These are phyloP conservation scores for Radiomyces spectabilis DNA, from an alignment of 192 early-diverging fungal species.

Conservation along the genomic window DNA sequence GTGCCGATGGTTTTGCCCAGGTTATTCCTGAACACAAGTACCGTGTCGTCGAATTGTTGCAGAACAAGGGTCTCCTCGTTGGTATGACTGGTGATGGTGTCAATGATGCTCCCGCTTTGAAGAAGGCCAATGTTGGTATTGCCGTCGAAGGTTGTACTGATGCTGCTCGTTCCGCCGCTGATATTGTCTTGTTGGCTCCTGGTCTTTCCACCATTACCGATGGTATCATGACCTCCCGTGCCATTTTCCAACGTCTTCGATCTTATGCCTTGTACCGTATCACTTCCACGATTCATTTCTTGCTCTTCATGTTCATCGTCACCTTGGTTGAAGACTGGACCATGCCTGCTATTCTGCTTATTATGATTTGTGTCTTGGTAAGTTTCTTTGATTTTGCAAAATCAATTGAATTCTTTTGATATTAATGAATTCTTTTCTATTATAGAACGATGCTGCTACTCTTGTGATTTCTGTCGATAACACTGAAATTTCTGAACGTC, in stretches of 20 bases:
- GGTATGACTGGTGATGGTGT: slow-evolving; percentile 88
- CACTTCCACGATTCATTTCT: slow-evolving; percentile 91
- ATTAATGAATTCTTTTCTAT: neutral
- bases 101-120: slow-evolving; percentile 96
- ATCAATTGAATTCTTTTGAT: neutral
- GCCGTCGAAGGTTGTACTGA: slow-evolving; percentile 95
- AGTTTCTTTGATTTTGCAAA: neutral
- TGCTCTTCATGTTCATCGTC: slow-evolving; percentile 93
- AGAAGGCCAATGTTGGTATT: slow-evolving; percentile 97
- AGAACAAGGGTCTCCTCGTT: slow-evolving; percentile 77
- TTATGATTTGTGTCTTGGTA: slow-evolving; percentile 80
- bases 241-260: slow-evolving; percentile 95
- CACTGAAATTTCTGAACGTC: slow-evolving; percentile 78
- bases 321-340: slow-evolving; percentile 75
- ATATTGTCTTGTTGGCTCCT: slow-evolving; percentile 87
- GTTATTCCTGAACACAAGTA: slow-evolving; percentile 99
- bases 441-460: slow-evolving; percentile 78
- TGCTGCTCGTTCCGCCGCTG: slow-evolving; percentile 90
- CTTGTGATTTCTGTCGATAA: slow-evolving; percentile 92
- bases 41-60: slow-evolving; percentile 91
- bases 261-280: slow-evolving; percentile 93
- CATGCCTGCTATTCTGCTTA: slow-evolving; percentile 71
- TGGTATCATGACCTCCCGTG: slow-evolving; percentile 81
- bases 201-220: slow-evolving; percentile 91
- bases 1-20: slow-evolving; percentile 94